These are phyloP conservation scores for Sordaria brevicollis DNA, from an alignment of 495 filamentous ascomycete genomes.

Conservation along the genomic window DNA sequence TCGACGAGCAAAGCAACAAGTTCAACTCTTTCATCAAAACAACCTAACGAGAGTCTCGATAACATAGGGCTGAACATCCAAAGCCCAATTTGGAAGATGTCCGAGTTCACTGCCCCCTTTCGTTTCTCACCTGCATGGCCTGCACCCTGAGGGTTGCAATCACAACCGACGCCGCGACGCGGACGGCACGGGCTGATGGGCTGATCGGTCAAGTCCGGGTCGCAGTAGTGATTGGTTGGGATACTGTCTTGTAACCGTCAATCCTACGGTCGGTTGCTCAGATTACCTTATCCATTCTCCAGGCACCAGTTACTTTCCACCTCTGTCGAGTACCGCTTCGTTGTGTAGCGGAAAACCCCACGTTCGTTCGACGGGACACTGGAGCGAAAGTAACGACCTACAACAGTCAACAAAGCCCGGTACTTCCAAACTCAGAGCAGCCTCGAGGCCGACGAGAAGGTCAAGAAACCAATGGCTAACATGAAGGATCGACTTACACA, in stretches of 20 bases:
- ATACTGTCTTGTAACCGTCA: background rate
- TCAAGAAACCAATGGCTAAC: no score
- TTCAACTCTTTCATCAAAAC: background rate
- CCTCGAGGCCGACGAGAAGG: background rate
- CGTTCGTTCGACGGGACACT: background rate
- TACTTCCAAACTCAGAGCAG: no score
- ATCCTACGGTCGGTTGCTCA: background rate
- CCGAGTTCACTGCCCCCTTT: background rate
- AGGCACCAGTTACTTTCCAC: no score
- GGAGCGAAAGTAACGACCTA: no score
- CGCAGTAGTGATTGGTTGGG: background rate
- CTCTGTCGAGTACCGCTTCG: background rate
- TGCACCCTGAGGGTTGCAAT: background rate
- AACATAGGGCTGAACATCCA: background rate
- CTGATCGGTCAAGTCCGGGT: background rate
- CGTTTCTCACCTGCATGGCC: no score
- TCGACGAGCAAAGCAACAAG: background rate
- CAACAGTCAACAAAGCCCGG: no score
- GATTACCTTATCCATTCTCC: background rate
- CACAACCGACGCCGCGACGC: background rate
- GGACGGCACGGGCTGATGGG: background rate
- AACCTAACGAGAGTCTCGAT: background rate
- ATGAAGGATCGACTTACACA: no score
- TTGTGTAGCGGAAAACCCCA: background rate
- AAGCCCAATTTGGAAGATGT: background rate